Percentiles rank a stretch among this genome's conserved stretches.
Conservation (phyloP, 768 basidiomycete genomes). For the Lanmaoa pseudosensibilis region DNA sequence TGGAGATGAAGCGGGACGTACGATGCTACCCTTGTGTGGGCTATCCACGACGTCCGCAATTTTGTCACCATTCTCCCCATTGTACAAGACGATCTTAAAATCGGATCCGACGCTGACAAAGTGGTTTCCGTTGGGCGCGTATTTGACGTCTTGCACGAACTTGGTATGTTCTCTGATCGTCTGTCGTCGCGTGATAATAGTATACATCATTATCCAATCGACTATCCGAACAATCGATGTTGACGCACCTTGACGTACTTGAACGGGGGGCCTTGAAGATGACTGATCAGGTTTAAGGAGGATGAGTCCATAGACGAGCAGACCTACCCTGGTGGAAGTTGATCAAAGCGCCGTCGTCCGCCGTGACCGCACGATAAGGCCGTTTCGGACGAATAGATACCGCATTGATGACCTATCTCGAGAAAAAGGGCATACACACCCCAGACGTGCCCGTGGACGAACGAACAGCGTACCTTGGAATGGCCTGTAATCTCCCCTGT, state of each 20-base stretch:
- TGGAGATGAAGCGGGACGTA: constrained; percentile 38
- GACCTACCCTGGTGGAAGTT: constrained; percentile 74
- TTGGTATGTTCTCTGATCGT: constrained; percentile 86
- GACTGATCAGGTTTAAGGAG: not conserved
- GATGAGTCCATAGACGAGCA: not conserved
- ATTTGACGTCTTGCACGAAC: constrained; percentile 90
- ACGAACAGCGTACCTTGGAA: constrained; percentile 58
- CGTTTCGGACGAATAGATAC: constrained; percentile 86
- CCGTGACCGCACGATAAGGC: constrained; percentile 89
- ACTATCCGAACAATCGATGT: not conserved
- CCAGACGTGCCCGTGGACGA: not conserved
- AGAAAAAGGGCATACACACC: not conserved
- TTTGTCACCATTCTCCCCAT: constrained; percentile 85
- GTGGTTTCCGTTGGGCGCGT: constrained; percentile 73
- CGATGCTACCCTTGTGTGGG: constrained; percentile 74
- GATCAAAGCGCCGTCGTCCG: constrained; percentile 78
- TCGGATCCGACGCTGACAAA: constrained; percentile 92
- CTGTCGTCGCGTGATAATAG: constrained; percentile 36
- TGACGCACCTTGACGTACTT: constrained; percentile 75
- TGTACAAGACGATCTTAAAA: constrained; percentile 82
- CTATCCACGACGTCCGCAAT: constrained; percentile 64
- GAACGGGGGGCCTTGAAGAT: constrained; percentile 67
- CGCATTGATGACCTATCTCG: constrained; percentile 72
- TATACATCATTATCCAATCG: not conserved
- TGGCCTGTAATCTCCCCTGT: constrained; percentile 90